phyloP scores from a whole-genome alignment of 208 protist genomes.

The Leishmania braziliensis region DNA sequence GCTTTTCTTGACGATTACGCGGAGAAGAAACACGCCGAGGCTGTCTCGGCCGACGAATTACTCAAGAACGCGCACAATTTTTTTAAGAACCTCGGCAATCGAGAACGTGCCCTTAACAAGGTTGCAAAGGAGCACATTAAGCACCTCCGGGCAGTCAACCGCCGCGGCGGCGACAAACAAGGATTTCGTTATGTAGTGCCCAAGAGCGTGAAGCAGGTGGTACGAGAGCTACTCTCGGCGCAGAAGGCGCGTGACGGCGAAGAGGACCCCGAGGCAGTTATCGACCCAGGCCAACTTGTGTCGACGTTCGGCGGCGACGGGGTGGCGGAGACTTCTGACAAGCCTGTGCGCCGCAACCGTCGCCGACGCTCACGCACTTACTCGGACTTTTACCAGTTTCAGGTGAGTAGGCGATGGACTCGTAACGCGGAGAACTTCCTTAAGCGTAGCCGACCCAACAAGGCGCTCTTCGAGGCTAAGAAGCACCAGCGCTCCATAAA shows the following conservation, averaged over 20 bases:
- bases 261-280: conserved; percentile 24
- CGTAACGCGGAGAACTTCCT: conserved; percentile 89
- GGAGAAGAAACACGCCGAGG: conserved; percentile 63
- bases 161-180: conserved; percentile 85
- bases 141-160: conserved; percentile 78
- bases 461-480: conserved; percentile 83
- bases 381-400: conserved; percentile 90
- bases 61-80: conserved; percentile 73
- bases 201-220: conserved; percentile 70
- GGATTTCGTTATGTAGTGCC: conserved; percentile 89
- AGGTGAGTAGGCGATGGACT: conserved; percentile 88
- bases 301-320: conserved; percentile 79
- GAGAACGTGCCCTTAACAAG: conserved; percentile 57
- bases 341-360: conserved; percentile 62
- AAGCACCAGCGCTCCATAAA: conserved; percentile 85
- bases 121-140: conserved; percentile 61
- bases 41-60: conserved; percentile 61
- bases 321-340: conserved; percentile 49
- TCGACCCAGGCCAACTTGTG: conserved; percentile 50
- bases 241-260: conserved; percentile 33
- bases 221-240: conserved; percentile 59
- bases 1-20: conserved; percentile 77
- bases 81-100: conserved; percentile 71
- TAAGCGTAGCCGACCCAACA: conserved; percentile 67
- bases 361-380: conserved; percentile 48